These are phyloP conservation scores for Rhizopus sp. DNA, from an alignment of 371 early-diverging fungal genomes.

Conservation along the genomic window DNA sequence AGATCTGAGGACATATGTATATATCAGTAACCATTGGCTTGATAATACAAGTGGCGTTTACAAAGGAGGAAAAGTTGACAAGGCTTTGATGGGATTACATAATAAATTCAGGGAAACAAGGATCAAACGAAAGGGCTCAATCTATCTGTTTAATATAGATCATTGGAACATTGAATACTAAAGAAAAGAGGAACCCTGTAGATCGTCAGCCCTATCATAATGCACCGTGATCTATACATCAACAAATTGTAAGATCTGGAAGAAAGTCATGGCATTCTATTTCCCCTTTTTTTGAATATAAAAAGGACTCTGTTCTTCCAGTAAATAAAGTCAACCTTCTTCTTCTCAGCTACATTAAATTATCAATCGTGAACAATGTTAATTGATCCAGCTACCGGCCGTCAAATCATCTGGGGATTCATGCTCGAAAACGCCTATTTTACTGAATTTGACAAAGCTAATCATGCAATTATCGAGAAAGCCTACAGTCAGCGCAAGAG, in stretches of 20 bases:
- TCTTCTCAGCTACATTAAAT: neutral
- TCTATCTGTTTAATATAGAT: neutral
- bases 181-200: slow-evolving; percentile 15
- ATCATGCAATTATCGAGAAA: slow-evolving; percentile 40
- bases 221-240: neutral
- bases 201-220: slow-evolving; percentile 24
- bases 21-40: too few species aligned
- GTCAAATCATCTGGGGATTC: slow-evolving; percentile 42
- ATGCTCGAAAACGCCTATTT: slow-evolving; percentile 50
- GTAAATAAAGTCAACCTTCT: slow-evolving; percentile 2
- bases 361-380: neutral
- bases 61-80: neutral
- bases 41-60: too few species aligned
- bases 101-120: neutral
- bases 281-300: neutral
- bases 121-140: neutral
- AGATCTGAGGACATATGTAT: too few species aligned
- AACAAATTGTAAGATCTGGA: neutral
- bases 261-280: neutral
- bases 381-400: slow-evolving; percentile 4
- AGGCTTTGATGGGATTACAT: neutral
- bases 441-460: slow-evolving; percentile 38
- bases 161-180: neutral
- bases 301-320: neutral
- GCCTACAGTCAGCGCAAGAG: slow-evolving; percentile 29